Evolutionary conservation across 495 filamentous ascomycete genomes (phyloP).

Genomic region (Neurospora sp.): DNA sequence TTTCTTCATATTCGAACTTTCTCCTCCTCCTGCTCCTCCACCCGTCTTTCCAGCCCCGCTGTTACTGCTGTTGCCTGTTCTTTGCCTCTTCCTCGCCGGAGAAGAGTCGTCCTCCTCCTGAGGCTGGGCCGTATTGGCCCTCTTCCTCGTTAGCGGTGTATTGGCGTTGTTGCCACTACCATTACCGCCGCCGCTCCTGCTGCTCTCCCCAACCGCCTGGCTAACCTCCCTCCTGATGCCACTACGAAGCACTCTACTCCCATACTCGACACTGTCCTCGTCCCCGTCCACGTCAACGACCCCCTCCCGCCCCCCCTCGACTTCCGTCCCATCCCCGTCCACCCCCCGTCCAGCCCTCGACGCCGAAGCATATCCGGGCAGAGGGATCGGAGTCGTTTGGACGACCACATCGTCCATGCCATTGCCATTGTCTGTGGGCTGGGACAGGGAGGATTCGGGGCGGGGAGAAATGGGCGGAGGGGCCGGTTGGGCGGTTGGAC

Average conservation of each 20-base stretch:
- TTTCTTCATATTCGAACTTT: neutral
- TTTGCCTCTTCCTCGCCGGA: neutral
- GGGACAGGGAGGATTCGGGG: neutral
- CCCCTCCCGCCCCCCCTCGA: neutral
- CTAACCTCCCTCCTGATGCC: neutral
- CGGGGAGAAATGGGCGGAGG: neutral
- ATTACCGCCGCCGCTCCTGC: neutral
- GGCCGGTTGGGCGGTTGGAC: neutral
- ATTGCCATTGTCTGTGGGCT: neutral
- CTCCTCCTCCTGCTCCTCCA: neutral
- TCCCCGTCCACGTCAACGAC: neutral
- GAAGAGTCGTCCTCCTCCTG: neutral
- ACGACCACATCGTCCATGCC: neutral
- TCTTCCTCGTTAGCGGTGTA: neutral
- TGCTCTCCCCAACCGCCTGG: neutral
- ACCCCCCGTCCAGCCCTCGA: neutral
- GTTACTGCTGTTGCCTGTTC: neutral
- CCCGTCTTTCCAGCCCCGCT: too few relatives aligned
- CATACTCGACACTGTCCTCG: neutral
- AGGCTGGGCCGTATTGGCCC: neutral
- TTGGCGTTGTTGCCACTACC: neutral
- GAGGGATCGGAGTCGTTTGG: neutral
- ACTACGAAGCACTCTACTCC: neutral
- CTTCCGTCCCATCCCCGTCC: neutral
- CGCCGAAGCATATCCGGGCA: neutral